Evolutionary conservation across 176 grass and related monocot species (phyloP), one percentile per base, ranked within the genome.

Genomic region (Oryza coarctata): DNA sequence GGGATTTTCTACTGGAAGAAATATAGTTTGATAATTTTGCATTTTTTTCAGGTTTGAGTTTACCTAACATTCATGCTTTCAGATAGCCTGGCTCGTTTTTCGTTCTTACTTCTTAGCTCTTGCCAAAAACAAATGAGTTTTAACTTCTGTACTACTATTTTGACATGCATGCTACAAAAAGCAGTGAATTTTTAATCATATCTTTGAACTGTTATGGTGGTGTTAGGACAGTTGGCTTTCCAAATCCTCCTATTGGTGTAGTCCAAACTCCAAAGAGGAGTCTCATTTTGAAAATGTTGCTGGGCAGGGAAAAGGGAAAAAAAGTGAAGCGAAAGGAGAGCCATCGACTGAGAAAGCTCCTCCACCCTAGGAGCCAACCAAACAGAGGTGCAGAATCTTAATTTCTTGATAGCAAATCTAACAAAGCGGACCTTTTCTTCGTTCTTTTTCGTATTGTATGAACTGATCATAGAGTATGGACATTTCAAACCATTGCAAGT

Each of bases 331-430:
- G 13, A 45, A 78, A 39, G 27, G 62, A 5, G 15, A 45, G 39
- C 12, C 71, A 43, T 38, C 68, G 9, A n/a, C 61, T 45, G 28
- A 10, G 15, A 63, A 81, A 75, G 47, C 27, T 83, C 89, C 85
- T 17, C 10, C 29, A 71, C 38, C 38, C 40, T 5, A 11, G 85
- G 85, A 91, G 49, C 89, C 80, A 81, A 87, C 61, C n/a, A 87
- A 65, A 29, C 58, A 65, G 70, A 27, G 70, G 70, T 35, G 5
- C 70, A 25, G 38, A 74, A 74, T 34, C 47, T 57, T 60, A 10
- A 60, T 60, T 58, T 75, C 2, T 64, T 13, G 17, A 63, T 34
- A 61, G 38, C 14, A 60, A 72, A 72, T 72, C 50, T 41, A 72
- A 23, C 41, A 47, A n/a, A 2, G 62, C 11, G 5, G 34, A 66